Conservation (phyloP, 352 stramenopile genomes). For the Pythium aphanidermatum region DNA sequence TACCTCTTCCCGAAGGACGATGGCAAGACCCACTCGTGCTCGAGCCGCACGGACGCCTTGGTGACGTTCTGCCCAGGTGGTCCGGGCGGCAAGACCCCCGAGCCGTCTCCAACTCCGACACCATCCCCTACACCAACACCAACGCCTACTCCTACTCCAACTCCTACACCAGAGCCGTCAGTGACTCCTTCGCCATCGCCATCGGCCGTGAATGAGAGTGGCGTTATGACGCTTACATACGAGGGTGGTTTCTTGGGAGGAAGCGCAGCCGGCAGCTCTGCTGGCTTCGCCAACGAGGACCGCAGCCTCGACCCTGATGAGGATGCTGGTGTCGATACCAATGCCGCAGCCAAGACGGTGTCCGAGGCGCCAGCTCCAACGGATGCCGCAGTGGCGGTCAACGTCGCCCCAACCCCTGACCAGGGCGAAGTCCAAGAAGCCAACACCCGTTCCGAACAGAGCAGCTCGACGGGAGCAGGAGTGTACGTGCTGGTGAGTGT, state of each 20-base stretch:
- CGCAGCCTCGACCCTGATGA: constrained; percentile 9
- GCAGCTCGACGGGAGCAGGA: constrained; percentile 8
- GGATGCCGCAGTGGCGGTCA: constrained; percentile 1
- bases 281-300: constrained; percentile 1
- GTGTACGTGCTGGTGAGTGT: constrained; percentile 32
- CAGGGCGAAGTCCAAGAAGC: constrained; percentile 27
- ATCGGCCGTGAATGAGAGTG: constrained; percentile 14
- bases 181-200: constrained; percentile 12
- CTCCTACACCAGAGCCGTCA: constrained; percentile 23
- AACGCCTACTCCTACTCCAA: constrained; percentile 28
- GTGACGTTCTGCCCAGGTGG: constrained; percentile 52
- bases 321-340: neutral
- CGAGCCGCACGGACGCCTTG: constrained; percentile 21
- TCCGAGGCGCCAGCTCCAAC: neutral
- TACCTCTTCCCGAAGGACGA: constrained; percentile 57
- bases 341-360: neutral
- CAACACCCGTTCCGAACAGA: constrained; percentile 21
- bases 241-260: constrained; percentile 12
- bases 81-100: constrained; percentile 23
- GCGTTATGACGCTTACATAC: constrained; percentile 10
- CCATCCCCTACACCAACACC: constrained; percentile 25
- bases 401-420: constrained; percentile 8
- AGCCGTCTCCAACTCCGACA: constrained; percentile 22
- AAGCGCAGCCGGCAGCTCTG: constrained; percentile 4
- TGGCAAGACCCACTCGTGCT: constrained; percentile 47